Base-by-base conservation (phyloP, 257 asterid species). In the Gardenia jasminoides region DNA sequence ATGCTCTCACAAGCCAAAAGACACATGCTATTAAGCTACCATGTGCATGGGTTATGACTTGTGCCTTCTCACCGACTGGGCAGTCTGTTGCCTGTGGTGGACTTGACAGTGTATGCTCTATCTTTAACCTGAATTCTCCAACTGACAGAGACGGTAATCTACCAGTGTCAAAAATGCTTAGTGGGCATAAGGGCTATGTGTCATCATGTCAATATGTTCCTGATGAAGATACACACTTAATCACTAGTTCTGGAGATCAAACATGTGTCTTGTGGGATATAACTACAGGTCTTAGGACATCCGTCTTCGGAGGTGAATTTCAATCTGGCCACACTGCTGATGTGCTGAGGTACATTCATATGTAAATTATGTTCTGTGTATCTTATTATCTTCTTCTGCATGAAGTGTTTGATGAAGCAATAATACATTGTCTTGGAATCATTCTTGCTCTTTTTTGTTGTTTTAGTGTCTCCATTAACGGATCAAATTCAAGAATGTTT, bases 1-100 rank as follows among this genome's bases (percentile, higher is more conserved):
- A 96, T 81, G 97, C 98, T 85, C 97, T 96, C 62, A 96, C 99
- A 24, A 96, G 97, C 92, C 99, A 96, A 83, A 96, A 96, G 74
- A 96, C 97, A 81, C 98, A 93, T 68, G 90, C 98, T 43, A 93
- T 96, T 75, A 93, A 91, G 90, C 85, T 93, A 82, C 97, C 99
- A 70, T 96, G 98, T 80, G 97, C 99, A 9, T 96, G 98, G 98
- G 97, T 96, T 80, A 93, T 96, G 99, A 86, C 97, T 82, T 96
- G 99, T 83, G 97, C 98, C 74, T 96, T 96, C 86, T 93, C 99
- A 68, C 97, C 98, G 70, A 89, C 83, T 71, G 99, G 99, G 47
- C 96, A 88, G 78, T 90, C 97, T 58, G 97, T 96, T 77, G 98
- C 99, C 65, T 93, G 97, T 76, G 99, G 99, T 80, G 99, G 99